Percentiles rank a stretch among this genome's conserved stretches.
phyloP scores from a whole-genome alignment of 2,329 filamentous ascomycete species.

The Coniochaeta prunicola region DNA sequence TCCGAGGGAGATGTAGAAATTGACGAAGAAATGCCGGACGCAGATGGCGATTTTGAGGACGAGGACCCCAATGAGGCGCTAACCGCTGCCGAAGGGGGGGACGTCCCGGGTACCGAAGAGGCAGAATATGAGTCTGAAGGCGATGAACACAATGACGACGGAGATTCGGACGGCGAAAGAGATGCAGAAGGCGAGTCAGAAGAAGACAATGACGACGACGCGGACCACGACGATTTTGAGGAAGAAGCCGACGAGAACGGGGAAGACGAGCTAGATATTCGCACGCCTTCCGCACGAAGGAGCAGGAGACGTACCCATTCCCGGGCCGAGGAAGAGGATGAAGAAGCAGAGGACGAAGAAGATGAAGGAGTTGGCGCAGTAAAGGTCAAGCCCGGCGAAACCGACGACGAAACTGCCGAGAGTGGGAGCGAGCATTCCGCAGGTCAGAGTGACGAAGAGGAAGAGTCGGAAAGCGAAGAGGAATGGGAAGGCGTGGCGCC shows the following conservation, averaged over 20 bases:
- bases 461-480: slow-evolving; percentile 39
- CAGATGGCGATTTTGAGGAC: not conserved
- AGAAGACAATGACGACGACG: slow-evolving; percentile 2
- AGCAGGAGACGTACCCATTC: not conserved
- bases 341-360: slow-evolving; percentile 31
- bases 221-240: slow-evolving; percentile 10
- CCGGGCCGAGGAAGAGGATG: slow-evolving; percentile 5
- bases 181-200: slow-evolving; percentile 16
- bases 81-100: slow-evolving; percentile 9
- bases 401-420: slow-evolving; percentile 34
- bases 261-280: slow-evolving; percentile 12
- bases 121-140: slow-evolving; percentile 17
- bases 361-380: slow-evolving; percentile 51
- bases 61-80: slow-evolving; percentile 2
- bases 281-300: not conserved
- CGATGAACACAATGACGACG: slow-evolving; percentile 23
- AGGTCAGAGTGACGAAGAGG: slow-evolving; percentile 24
- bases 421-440: slow-evolving; percentile 15
- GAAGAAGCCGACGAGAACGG: slow-evolving; percentile 18
- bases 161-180: slow-evolving; percentile 18
- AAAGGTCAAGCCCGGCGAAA: slow-evolving; percentile 47
- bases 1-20: slow-evolving; percentile 35
- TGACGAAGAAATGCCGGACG: slow-evolving; percentile 17
- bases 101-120: slow-evolving; percentile 11
- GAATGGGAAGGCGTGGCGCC: slow-evolving; percentile 43